Base-by-base conservation (phyloP, 2,329 filamentous ascomycete species). In the Fusarium circinatum region DNA sequence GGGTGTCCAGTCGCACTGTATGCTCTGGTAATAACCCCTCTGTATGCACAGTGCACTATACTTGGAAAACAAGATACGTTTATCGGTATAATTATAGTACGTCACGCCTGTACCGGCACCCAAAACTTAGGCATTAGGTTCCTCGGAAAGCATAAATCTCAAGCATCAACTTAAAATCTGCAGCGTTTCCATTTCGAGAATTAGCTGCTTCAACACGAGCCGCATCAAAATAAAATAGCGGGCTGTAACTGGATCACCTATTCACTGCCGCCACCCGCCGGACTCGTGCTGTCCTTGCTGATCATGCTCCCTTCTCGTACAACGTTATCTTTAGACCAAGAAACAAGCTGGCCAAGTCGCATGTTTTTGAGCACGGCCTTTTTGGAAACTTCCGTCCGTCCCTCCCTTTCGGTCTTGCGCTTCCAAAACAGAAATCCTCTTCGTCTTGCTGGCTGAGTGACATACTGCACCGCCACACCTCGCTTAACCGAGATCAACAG, bases 121-220 rank as follows among this genome's bases (percentile, higher is more conserved):
- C 28, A 20, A 62, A 24, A 34, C 22, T 36, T 36, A 36, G 34
- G 15, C 17, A 18, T 47, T 42, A 39, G 44, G 24, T 28, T 4
- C 51, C 44, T 55, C 15, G 51, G 20, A 64, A 69, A 47, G 55
- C 44, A 38, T 68, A 51, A 54, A 51, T 34, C 22, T 22, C 44
- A 66, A 55, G 47, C 24, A 61, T 44, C 63, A 68, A 68, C 65
- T 48, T 28, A 61, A 62, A 62, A 52, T 54, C 51, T 38, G 45
- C 54, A 59, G 60, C 57, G 45, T 62, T 74, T 74, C 71, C 71
- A 68, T 48, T 68, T 65, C 44, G 39, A 74, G 71, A 65, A 62
- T 28, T 42, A 55, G 32, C 28, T 39, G 48, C 61, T 56, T 68
- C 28, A 73, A 76, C 63, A 74, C 61, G 75, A 73, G 58, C 61